phyloP scores from a whole-genome alignment of 2,329 filamentous ascomycete species.

The Parastagonospora nodorum region DNA sequence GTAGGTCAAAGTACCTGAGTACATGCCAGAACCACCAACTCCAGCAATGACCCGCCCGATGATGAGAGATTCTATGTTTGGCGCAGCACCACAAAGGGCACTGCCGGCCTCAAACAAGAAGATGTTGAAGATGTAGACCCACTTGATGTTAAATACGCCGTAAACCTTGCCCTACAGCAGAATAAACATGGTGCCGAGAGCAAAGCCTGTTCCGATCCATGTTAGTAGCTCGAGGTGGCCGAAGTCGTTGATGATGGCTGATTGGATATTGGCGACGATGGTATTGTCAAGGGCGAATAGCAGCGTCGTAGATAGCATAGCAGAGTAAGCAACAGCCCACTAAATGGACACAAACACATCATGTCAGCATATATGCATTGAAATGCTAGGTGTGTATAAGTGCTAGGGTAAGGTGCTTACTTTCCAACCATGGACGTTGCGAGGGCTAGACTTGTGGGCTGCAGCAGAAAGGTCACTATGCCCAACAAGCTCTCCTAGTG shows the following conservation, averaged over 20 bases:
- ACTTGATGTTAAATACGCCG: constrained; percentile 52
- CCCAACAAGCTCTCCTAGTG: background rate
- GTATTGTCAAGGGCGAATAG: constrained; percentile 38
- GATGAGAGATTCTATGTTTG: constrained; percentile 34
- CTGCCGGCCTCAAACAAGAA: constrained; percentile 37
- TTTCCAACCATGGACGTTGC: too few relatives aligned
- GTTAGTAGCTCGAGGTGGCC: constrained; percentile 13
- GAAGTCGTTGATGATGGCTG: constrained; percentile 18
- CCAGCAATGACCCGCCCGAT: constrained; percentile 54
- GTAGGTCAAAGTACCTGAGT: constrained; percentile 33
- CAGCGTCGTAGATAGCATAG: constrained; percentile 13
- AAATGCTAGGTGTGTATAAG: background rate
- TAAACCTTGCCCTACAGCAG: constrained; percentile 40
- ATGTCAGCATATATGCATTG: background rate
- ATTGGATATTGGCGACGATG: constrained; percentile 30
- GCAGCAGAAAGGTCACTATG: background rate
- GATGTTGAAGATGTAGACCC: constrained; percentile 39
- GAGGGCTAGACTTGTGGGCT: background rate
- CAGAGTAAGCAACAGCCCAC: background rate
- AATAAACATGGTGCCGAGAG: background rate
- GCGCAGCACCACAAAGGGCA: constrained; percentile 39
- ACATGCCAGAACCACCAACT: constrained; percentile 53
- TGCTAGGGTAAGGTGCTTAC: too few relatives aligned
- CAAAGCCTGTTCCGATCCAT: constrained; percentile 21
- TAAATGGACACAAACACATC: background rate